A percentile compares a stretch with the other conserved stretches of the same genome.
These are phyloP conservation scores for Brassica cretica DNA, from an alignment of 345 rosid species.

Conservation along the genomic window DNA sequence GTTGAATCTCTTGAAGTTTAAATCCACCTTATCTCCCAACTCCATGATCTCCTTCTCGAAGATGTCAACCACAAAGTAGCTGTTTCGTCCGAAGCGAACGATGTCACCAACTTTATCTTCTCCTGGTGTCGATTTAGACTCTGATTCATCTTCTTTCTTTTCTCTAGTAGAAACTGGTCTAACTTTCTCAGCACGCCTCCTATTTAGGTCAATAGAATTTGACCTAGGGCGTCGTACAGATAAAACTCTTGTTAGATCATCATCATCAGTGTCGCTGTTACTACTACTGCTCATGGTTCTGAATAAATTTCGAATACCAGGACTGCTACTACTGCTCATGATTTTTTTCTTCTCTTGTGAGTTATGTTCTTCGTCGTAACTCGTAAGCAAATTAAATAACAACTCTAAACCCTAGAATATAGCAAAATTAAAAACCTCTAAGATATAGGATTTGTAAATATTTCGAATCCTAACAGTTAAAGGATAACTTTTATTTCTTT, in stretches of 20 bases:
- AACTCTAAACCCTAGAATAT: neutral
- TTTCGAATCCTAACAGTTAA: neutral
- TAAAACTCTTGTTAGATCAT: neutral
- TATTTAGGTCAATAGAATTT: neutral
- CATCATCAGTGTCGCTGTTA: constrained; percentile 22
- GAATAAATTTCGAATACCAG: neutral
- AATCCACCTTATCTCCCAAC: constrained; percentile 34
- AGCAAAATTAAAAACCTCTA: neutral
- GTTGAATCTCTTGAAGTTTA: constrained; percentile 29
- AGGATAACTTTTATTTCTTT: neutral
- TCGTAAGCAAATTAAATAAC: neutral
- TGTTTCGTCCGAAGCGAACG: constrained; percentile 6
- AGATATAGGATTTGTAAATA: neutral
- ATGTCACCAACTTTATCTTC: constrained; percentile 36
- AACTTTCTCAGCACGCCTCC: constrained; percentile 34
- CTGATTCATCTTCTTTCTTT: constrained; percentile 18
- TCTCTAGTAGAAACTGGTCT: neutral
- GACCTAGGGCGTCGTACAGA: neutral
- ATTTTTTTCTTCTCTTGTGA: neutral
- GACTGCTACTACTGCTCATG: constrained; percentile 13
- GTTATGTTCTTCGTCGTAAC: neutral
- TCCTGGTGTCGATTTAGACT: neutral
- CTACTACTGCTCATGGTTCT: constrained; percentile 10
- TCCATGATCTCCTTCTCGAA: constrained; percentile 40
- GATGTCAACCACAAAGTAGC: constrained; percentile 29